Evolutionary conservation across 2,329 filamentous ascomycete species (phyloP).

Genomic region (Venturia pyrina): DNA sequence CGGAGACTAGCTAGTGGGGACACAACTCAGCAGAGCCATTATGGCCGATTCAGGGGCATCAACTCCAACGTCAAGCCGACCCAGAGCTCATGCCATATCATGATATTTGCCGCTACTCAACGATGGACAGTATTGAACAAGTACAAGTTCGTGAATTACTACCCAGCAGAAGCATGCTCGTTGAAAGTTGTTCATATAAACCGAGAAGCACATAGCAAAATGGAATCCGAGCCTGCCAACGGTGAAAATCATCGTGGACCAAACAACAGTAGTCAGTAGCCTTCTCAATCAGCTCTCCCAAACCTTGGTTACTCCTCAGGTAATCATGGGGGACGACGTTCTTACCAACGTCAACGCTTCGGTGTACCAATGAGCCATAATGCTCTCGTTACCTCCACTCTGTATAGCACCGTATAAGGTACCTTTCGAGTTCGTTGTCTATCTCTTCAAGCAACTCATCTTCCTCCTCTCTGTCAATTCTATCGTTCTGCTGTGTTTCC

Average conservation of each 20-base stretch:
- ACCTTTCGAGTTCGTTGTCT: not conserved
- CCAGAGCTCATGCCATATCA: not conserved
- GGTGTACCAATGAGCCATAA: not conserved
- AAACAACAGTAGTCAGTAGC: not conserved
- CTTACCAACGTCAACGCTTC: not conserved
- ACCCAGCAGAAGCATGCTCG: not conserved
- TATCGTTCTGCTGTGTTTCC: not conserved
- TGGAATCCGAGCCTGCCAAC: not conserved
- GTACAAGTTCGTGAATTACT: not conserved
- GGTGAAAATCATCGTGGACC: not conserved
- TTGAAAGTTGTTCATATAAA: not conserved
- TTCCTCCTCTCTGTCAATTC: not conserved
- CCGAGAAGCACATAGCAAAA: not conserved
- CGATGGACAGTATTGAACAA: not conserved
- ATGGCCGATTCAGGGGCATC: not conserved
- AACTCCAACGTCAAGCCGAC: not conserved
- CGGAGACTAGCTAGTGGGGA: not conserved
- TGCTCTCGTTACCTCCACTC: not conserved
- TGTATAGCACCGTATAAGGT: not conserved
- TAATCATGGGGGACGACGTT: not conserved
- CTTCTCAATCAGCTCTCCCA: not conserved
- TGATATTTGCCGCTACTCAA: not conserved
- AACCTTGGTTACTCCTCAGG: not conserved
- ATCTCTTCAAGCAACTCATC: not conserved
- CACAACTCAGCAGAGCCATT: not conserved